Percentiles rank a stretch among this genome's conserved stretches.
Conservation (phyloP, 305 asterid genomes). For the Solanum hybrid region DNA sequence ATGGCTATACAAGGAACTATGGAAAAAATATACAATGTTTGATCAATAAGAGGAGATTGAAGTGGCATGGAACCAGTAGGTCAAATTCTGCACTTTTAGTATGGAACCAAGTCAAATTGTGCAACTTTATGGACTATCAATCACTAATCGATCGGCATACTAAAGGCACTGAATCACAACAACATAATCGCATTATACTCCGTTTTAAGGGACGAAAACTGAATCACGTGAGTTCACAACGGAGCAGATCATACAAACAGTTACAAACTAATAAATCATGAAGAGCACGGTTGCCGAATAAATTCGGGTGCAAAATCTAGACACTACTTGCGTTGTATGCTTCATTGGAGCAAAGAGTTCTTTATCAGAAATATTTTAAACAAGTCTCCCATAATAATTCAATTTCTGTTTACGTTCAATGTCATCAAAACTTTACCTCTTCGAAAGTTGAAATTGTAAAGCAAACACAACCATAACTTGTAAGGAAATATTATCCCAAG, state of each 20-base stretch:
- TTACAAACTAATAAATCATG: not conserved
- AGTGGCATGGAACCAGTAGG: conserved; percentile 13
- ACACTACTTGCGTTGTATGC: not conserved
- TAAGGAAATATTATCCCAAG: not conserved
- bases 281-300: not conserved
- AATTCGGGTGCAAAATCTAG: not conserved
- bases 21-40: conserved; percentile 8
- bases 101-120: conserved; percentile 13
- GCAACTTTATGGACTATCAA: not conserved
- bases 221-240: not conserved
- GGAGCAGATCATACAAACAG: not conserved
- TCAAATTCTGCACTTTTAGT: not conserved
- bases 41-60: conserved; percentile 14
- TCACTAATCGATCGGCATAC: not conserved
- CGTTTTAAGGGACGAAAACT: not conserved
- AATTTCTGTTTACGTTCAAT: not conserved
- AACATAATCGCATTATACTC: not conserved
- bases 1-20: not conserved
- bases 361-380: not conserved
- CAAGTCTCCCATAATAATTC: not conserved
- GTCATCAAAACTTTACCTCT: not conserved
- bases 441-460: not conserved
- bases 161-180: not conserved
- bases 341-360: not conserved
- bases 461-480: not conserved